phyloP scores from a whole-genome alignment of 768 basidiomycete species.

The Pleurotus sapidus region DNA sequence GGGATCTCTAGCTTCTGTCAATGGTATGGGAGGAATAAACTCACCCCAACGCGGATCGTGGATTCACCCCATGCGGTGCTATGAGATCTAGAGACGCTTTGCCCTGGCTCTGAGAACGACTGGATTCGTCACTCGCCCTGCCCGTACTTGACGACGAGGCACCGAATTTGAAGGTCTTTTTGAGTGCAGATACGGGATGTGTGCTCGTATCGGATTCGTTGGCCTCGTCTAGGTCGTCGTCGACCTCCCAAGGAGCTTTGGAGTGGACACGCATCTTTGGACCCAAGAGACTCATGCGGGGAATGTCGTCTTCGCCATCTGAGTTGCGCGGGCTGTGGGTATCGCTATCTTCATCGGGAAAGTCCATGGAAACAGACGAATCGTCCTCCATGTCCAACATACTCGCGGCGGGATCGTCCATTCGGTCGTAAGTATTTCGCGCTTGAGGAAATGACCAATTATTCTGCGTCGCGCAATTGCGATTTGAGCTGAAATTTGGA shows the following conservation, averaged over 20 bases:
- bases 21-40: slow-evolving; percentile 23
- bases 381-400: slow-evolving; percentile 61
- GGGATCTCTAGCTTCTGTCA: slow-evolving; percentile 5
- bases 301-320: slow-evolving; percentile 40
- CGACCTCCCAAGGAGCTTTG: slow-evolving; percentile 78
- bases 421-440: slow-evolving; percentile 31
- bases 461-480: slow-evolving; percentile 6
- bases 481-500: slow-evolving; percentile 5
- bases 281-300: slow-evolving; percentile 71
- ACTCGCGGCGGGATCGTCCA: slow-evolving; percentile 47
- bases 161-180: slow-evolving; percentile 42
- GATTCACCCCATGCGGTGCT: slow-evolving; percentile 45
- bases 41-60: slow-evolving; percentile 59
- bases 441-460: slow-evolving; percentile 20
- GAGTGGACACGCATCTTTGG: slow-evolving; percentile 83
- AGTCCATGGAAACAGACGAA: slow-evolving; percentile 26
- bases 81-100: slow-evolving; percentile 62
- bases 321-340: slow-evolving; percentile 30
- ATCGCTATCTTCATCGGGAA: slow-evolving; percentile 25
- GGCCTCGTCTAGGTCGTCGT: slow-evolving; percentile 40
- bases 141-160: slow-evolving; percentile 34
- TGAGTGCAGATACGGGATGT: slow-evolving; percentile 28
- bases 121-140: slow-evolving; percentile 68
- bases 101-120: slow-evolving; percentile 44
- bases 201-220: slow-evolving; percentile 40